These are phyloP conservation scores for Starmerella geochares DNA, from an alignment of 805 yeast genomes.

Conservation along the genomic window DNA sequence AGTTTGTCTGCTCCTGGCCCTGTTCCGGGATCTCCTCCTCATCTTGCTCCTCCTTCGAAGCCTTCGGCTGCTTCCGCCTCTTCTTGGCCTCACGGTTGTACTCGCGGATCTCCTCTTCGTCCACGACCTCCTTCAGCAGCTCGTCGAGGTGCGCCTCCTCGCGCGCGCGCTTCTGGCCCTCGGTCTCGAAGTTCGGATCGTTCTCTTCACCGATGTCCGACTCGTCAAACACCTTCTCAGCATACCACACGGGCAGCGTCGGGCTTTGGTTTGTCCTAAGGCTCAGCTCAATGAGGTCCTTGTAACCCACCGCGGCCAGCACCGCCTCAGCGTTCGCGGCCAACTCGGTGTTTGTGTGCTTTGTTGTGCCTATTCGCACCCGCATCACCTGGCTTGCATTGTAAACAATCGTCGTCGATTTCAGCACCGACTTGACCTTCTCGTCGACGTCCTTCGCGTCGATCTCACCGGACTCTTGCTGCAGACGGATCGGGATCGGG, in stretches of 20 bases:
- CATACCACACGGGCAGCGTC: conserved; percentile 69
- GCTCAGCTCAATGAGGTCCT: conserved; percentile 37
- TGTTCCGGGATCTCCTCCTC: no score
- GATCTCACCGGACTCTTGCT: conserved; percentile 33
- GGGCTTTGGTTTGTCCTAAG: conserved; percentile 67
- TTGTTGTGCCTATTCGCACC: conserved; percentile 54
- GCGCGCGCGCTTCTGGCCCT: conserved; percentile 26
- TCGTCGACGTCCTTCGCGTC: conserved; percentile 44
- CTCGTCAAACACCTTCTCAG: conserved; percentile 43
- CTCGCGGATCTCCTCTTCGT: conserved; percentile 55
- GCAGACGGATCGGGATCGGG: conserved; percentile 42
- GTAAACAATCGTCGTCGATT: conserved; percentile 50
- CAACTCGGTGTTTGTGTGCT: conserved; percentile 41
- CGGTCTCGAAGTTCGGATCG: conserved; percentile 31
- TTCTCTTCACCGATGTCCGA: conserved; percentile 39
- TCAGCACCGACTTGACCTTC: conserved; percentile 49
- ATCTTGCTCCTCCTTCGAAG: not conserved
- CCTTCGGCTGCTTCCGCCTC: conserved; percentile 18
- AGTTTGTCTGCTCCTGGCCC: no score
- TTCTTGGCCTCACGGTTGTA: conserved; percentile 46
- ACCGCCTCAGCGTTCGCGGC: conserved; percentile 53
- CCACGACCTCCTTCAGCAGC: conserved; percentile 74
- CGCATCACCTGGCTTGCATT: conserved; percentile 65
- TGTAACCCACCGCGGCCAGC: conserved; percentile 36
- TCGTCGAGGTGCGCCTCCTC: conserved; percentile 45